Base-by-base conservation (phyloP, 768 basidiomycete genomes). In the Mycena venus region DNA sequence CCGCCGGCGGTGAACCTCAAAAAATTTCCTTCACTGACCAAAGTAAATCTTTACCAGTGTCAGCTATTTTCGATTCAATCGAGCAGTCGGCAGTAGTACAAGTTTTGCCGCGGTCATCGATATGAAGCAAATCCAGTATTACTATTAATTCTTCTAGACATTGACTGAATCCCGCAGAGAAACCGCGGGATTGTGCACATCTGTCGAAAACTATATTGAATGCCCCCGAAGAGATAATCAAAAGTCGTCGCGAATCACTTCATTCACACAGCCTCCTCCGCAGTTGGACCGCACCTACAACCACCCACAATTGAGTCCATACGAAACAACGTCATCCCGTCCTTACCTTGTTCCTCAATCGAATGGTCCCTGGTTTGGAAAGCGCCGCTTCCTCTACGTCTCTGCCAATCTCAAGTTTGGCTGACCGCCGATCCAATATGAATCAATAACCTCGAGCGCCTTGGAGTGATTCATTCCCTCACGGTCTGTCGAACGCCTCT, bases 281-380 rank as follows among this genome's bases (percentile, higher is more conserved):
- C n/a, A n/a, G n/a, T n/a, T n/a, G n/a, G n/a, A 27, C 34, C 65
- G 25, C 72, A 29, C 72, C 72, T 59, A 73, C 72, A 73, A 73
- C 64, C 65, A 40, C 72, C 72, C 72, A 73, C 65, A 73, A 67
- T 1, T 21, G 34, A 31, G 36, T 32, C 49, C 27, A 15, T 25
- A 7, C 25, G 23, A 12, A 15, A 10, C 27, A n/a, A n/a, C 47
- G 12, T n/a, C 64, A n/a, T n/a, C n/a, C 60, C n/a, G 40, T 29
- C 67, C 59, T 69, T 65, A 44, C 66, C 32, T 76, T 75, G 75
- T 72, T 76, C n/a, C 72, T 63, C 60, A 68, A 69, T 70, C 53
- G 68, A 72, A 68, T 68, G 44, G 59, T 74, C 65, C 72, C 65
- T 73, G 66, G 63, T 34, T 40, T 53, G 27, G 29, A 70, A 70